Conservation (phyloP, 208 protist genomes). For the Naegleria gruberi region DNA sequence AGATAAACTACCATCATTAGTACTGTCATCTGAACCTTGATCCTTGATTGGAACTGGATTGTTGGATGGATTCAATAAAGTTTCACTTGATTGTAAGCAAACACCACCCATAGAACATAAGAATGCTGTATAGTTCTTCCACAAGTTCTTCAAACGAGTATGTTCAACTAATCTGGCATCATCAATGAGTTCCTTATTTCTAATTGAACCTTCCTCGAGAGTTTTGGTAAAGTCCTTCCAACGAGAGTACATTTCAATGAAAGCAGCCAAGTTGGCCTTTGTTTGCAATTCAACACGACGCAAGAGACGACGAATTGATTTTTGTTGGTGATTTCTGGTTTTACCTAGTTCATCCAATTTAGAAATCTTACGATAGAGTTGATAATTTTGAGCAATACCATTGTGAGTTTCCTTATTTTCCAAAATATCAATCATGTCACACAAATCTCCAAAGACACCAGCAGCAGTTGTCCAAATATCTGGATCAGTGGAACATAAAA, state of each 20-base stretch:
- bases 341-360: neutral
- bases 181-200: neutral
- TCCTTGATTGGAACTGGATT: neutral
- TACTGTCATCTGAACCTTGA: neutral
- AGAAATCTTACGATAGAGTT: slow-evolving; percentile 2
- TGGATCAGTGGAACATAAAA: neutral
- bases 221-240: slow-evolving; percentile 6
- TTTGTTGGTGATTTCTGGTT: neutral
- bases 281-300: neutral
- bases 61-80: neutral
- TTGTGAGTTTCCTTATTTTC: neutral
- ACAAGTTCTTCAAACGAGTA: neutral
- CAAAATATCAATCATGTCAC: slow-evolving; percentile 15
- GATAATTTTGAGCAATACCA: slow-evolving; percentile 2
- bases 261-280: neutral
- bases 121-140: slow-evolving; percentile 19
- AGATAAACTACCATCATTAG: neutral
- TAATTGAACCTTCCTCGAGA: neutral
- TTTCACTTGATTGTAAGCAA: neutral
- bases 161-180: neutral
- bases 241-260: slow-evolving; percentile 4
- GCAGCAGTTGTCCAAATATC: slow-evolving; percentile 11
- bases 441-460: neutral
- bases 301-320: neutral
- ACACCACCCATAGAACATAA: neutral